Evolutionary conservation across 352 stramenopile genomes (phyloP), one percentile per base, ranked within the genome.

Genomic region (Globisporangium emineosum): DNA sequence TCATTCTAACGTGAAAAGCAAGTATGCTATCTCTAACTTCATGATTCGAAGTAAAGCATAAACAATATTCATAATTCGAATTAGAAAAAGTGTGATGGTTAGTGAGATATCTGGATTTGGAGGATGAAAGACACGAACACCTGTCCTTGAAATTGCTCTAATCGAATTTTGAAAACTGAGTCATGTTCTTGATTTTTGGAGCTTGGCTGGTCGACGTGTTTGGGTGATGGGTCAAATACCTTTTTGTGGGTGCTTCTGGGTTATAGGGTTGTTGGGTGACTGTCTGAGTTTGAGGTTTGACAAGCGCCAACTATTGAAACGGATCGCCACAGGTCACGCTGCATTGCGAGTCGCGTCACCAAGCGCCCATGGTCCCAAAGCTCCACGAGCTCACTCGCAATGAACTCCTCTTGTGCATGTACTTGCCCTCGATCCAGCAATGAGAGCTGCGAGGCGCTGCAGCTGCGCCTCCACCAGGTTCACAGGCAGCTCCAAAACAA

Each of bases 381-480:
- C n/a, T n/a, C n/a, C 15, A 17, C 9, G 15, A 23, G 50, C 50
- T 15, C 50, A 13, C 23, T 17, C 27, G n/a, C 32, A n/a, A 61
- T 51, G 40, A 54, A 21, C 32, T 40, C 35, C 9, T 49, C n/a
- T n/a, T n/a, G 57, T 17, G 47, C 27, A 23, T 45, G 45, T n/a
- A 12, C 21, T 35, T 59, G 42, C 49, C n/a, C 15, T 2, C 17
- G 37, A 32, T 27, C 29, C 5, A 15, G n/a, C 5, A 43, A 57
- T 5, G 42, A 21, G 35, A 69, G 65, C 43, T 60, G 51, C 47
- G 78, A 74, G 40, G 66, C 67, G 3, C 59, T 79, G 32, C 72
- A 80, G 56, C 62, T 68, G 15, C 68, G 73, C 35, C 62, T 86
- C 12, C 77, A 83, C n/a, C 70, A 83, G 64, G 75, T 77, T 54